Evolutionary conservation across 2,329 filamentous ascomycete species (phyloP).

Genomic region (Neofusicoccum ribis): DNA sequence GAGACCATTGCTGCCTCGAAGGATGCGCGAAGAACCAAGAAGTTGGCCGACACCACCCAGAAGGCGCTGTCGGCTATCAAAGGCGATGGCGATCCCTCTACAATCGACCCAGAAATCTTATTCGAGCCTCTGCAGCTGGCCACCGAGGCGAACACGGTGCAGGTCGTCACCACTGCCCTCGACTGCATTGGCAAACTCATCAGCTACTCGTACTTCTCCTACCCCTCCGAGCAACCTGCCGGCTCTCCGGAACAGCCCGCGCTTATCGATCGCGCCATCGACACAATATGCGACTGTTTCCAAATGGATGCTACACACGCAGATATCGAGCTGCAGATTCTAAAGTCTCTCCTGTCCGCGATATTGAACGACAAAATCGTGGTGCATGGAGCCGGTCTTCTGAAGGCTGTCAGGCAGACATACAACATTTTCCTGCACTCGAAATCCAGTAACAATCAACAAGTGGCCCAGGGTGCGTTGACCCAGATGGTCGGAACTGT

Average conservation of each 20-base stretch:
- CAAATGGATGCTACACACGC: constrained; percentile 90
- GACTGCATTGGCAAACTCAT: constrained; percentile 99
- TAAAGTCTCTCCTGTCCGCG: constrained; percentile 92
- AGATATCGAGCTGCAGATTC: constrained; percentile 95
- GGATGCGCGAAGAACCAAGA: constrained; percentile 84
- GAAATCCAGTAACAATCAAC: constrained; percentile 90
- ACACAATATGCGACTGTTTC: constrained; percentile 99
- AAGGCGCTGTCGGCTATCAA: constrained; percentile 84
- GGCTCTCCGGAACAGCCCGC: constrained; percentile 55
- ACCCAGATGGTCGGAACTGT: constrained; percentile 99
- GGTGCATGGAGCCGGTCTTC: constrained; percentile 89
- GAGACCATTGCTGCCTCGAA: constrained; percentile 90
- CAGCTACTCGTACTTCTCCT: constrained; percentile 96
- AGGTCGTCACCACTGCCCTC: constrained; percentile 83
- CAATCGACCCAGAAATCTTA: constrained; percentile 86
- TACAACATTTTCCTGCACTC: constrained; percentile 99
- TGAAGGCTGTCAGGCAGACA: constrained; percentile 95
- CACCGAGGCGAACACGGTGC: constrained; percentile 80
- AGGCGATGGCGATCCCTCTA: constrained; percentile 69
- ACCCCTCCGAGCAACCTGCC: constrained; percentile 53
- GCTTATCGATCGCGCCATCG: constrained; percentile 94
- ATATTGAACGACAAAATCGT: constrained; percentile 99
- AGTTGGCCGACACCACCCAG: constrained; percentile 77
- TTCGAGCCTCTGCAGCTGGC: constrained; percentile 90
- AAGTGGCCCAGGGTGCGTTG: constrained; percentile 92